Conservation (phyloP, 2,329 filamentous ascomycete species). For the Colletotrichum camelliae region DNA sequence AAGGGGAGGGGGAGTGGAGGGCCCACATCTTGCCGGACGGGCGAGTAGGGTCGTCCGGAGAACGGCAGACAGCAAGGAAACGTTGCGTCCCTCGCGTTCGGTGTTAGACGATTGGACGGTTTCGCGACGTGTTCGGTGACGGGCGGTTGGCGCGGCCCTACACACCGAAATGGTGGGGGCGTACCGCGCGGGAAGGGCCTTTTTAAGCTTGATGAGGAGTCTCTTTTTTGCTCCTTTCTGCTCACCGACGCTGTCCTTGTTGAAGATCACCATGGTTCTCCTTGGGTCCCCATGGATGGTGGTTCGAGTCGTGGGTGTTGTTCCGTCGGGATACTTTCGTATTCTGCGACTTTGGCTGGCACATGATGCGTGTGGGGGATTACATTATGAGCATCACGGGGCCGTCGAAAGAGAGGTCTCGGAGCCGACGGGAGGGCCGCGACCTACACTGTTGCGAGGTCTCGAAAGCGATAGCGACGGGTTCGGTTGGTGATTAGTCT, state of each 20-base stretch:
- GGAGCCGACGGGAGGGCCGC: neutral
- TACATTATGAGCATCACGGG: neutral
- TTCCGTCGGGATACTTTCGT: neutral
- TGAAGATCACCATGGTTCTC: neutral
- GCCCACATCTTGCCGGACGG: neutral
- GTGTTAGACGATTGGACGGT: neutral
- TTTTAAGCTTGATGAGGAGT: neutral
- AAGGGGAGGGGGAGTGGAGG: neutral
- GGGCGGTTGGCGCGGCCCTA: neutral
- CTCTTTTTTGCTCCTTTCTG: neutral
- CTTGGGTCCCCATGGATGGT: neutral
- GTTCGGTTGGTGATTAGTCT: neutral
- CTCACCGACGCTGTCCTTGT: neutral
- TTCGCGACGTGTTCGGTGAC: neutral
- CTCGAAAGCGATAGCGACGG: neutral
- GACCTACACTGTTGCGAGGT: neutral
- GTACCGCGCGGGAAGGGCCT: neutral
- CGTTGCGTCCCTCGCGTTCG: neutral
- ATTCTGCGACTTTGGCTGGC: neutral
- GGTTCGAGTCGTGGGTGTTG: neutral
- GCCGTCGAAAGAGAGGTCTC: neutral
- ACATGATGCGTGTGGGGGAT: neutral
- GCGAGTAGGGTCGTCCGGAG: neutral
- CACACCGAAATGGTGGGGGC: neutral
- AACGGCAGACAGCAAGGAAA: neutral